Conservation (phyloP, 2,329 filamentous ascomycete species). For the Aspergillus ustus region DNA sequence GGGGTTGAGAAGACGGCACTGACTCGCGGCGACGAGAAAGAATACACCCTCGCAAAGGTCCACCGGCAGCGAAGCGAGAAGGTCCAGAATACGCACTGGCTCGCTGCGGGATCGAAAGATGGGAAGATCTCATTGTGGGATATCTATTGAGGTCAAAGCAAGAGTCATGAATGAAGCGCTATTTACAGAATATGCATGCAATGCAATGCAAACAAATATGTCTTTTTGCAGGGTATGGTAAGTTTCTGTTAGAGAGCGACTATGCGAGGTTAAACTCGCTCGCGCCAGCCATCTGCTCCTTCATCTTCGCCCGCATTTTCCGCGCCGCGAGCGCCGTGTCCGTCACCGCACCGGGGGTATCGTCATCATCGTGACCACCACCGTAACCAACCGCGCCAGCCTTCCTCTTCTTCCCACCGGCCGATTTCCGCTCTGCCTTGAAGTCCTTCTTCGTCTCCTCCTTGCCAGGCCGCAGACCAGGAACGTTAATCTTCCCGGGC, state of each 20-base stretch:
- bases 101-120: conserved; percentile 90
- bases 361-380: conserved; percentile 31
- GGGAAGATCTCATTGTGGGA: conserved; percentile 96
- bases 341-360: conserved; percentile 32
- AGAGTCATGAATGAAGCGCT: conserved; percentile 34
- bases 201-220: not conserved
- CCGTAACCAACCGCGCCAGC: conserved; percentile 29
- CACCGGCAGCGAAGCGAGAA: conserved; percentile 67
- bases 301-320: conserved; percentile 60
- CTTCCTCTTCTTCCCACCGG: conserved; percentile 43
- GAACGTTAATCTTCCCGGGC: conserved; percentile 73
- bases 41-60: conserved; percentile 53
- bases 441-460: conserved; percentile 52
- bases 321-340: conserved; percentile 52
- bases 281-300: conserved; percentile 55
- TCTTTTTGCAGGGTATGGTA: not conserved
- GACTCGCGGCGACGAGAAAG: conserved; percentile 11
- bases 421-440: conserved; percentile 48
- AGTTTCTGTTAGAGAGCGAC: conserved; percentile 16
- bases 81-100: conserved; percentile 78
- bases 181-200: conserved; percentile 26
- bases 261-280: conserved; percentile 64
- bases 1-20: not conserved
- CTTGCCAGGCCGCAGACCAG: conserved; percentile 54
- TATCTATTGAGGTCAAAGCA: conserved; percentile 65